A percentile compares a stretch with the other conserved stretches of the same genome.
These are phyloP conservation scores for Neoarthrinium moseri DNA, from an alignment of 2,329 filamentous ascomycete genomes.

Conservation along the genomic window DNA sequence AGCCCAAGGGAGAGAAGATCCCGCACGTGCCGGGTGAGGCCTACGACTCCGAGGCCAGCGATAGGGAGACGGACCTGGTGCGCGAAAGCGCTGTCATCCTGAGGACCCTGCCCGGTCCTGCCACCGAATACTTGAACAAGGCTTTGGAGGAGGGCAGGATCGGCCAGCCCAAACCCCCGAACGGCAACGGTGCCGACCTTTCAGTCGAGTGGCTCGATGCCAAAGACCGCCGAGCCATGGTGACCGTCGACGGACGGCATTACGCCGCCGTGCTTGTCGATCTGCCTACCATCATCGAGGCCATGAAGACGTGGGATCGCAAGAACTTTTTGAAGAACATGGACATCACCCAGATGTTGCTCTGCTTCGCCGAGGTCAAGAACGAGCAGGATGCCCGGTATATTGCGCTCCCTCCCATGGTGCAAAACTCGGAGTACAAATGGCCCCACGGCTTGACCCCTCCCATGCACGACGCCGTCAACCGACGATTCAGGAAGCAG, in stretches of 20 bases:
- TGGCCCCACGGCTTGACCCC: conserved; percentile 87
- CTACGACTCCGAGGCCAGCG: conserved; percentile 94
- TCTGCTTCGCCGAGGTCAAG: conserved; percentile 69
- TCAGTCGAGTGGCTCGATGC: conserved; percentile 75
- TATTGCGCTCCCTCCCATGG: conserved; percentile 68
- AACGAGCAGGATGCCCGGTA: conserved; percentile 65
- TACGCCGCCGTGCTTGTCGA: conserved; percentile 82
- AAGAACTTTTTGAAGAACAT: conserved; percentile 86
- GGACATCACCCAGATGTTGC: conserved; percentile 85
- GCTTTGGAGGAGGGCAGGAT: conserved; percentile 77
- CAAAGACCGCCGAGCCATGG: conserved; percentile 70
- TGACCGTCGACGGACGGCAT: conserved; percentile 66
- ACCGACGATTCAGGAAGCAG: conserved; percentile 79
- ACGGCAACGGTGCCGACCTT: conserved; percentile 72
- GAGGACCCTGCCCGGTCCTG: conserved; percentile 81
- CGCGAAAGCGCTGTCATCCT: conserved; percentile 89
- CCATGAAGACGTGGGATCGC: conserved; percentile 91
- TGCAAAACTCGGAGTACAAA: conserved; percentile 62
- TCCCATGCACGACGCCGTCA: conserved; percentile 81
- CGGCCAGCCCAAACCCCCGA: conserved; percentile 60
- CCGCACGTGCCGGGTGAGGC: conserved; percentile 77
- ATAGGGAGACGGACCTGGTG: conserved; percentile 81
- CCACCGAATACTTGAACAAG: conserved; percentile 79
- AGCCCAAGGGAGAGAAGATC: conserved; percentile 66
- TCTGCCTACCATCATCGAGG: conserved; percentile 82